These are phyloP conservation scores for Acephala macrosclerotiorum DNA, from an alignment of 2,329 filamentous ascomycete species.

Conservation along the genomic window DNA sequence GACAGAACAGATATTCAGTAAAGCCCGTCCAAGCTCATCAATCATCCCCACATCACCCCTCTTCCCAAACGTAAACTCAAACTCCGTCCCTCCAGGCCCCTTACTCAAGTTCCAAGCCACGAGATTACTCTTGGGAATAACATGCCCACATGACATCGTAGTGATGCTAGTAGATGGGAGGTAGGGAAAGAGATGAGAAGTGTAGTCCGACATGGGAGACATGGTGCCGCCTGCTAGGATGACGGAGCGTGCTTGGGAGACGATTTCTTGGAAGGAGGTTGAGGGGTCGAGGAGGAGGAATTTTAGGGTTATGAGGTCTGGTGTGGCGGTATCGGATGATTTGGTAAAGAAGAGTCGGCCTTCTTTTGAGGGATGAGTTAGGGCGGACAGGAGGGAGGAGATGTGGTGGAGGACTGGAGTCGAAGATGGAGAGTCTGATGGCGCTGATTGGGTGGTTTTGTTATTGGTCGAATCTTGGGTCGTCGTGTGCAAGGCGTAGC, in stretches of 20 bases:
- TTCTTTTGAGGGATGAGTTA: constrained; percentile 85
- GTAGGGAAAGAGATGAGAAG: constrained; percentile 83
- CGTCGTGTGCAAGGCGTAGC: constrained; percentile 72
- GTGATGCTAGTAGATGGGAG: constrained; percentile 68
- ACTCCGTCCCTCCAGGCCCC: constrained; percentile 57
- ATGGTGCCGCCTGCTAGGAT: constrained; percentile 95
- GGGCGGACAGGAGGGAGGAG: constrained; percentile 74
- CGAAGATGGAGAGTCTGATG: too few relatives aligned
- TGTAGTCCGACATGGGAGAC: constrained; percentile 85
- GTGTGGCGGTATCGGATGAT: constrained; percentile 32
- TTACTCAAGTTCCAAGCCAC: constrained; percentile 75
- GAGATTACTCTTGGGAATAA: constrained; percentile 84
- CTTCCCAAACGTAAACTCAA: constrained; percentile 89
- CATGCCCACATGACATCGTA: constrained; percentile 92
- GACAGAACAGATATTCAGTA: constrained; percentile 74
- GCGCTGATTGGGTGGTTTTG: not conserved
- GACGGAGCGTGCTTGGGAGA: constrained; percentile 83
- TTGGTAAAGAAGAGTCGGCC: constrained; percentile 71
- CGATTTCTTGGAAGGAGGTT: constrained; percentile 88
- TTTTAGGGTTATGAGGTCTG: constrained; percentile 67
- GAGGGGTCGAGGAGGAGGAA: constrained; percentile 93
- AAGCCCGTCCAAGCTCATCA: constrained; percentile 73
- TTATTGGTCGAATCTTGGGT: constrained; percentile 35
- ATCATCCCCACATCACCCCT: constrained; percentile 71
- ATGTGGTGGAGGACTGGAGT: constrained; percentile 56